Evolutionary conservation across 306 rosid genomes (phyloP).

Genomic region (Rosa multiflora): DNA sequence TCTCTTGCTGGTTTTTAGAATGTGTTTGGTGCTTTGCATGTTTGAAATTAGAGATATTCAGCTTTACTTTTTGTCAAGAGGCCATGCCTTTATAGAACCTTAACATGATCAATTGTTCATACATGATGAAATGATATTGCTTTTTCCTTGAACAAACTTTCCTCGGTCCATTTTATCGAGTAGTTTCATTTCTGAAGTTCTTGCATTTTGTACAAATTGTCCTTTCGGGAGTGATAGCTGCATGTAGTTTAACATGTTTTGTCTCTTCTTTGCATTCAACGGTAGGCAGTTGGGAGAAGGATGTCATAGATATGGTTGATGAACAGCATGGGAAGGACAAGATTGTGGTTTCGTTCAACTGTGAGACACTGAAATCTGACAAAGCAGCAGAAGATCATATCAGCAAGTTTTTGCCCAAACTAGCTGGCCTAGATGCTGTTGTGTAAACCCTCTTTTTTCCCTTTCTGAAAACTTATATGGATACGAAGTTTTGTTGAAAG

Average conservation of each 20-base stretch:
- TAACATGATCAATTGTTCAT: background rate
- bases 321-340: conserved; percentile 59
- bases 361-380: conserved; percentile 83
- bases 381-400: conserved; percentile 90
- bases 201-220: conserved; percentile 5
- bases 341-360: conserved; percentile 58
- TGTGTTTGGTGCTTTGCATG: background rate
- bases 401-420: conserved; percentile 79
- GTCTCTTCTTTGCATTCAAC: conserved; percentile 20
- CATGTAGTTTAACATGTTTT: conserved; percentile 18
- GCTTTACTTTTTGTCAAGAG: background rate
- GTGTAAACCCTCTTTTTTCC: background rate
- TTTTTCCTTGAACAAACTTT: background rate
- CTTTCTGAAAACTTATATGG: background rate
- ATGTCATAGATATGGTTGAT: conserved; percentile 68
- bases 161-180: background rate
- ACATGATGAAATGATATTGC: too few species aligned
- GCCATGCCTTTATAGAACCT: background rate
- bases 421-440: conserved; percentile 84
- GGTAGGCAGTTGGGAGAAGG: conserved; percentile 81
- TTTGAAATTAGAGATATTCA: background rate
- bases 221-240: background rate
- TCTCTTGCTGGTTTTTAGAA: conserved; percentile 10
- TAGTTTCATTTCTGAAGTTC: background rate
- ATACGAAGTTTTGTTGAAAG: background rate